Conservation (phyloP, 345 rosid species). For the Eucalyptus microcorys region DNA sequence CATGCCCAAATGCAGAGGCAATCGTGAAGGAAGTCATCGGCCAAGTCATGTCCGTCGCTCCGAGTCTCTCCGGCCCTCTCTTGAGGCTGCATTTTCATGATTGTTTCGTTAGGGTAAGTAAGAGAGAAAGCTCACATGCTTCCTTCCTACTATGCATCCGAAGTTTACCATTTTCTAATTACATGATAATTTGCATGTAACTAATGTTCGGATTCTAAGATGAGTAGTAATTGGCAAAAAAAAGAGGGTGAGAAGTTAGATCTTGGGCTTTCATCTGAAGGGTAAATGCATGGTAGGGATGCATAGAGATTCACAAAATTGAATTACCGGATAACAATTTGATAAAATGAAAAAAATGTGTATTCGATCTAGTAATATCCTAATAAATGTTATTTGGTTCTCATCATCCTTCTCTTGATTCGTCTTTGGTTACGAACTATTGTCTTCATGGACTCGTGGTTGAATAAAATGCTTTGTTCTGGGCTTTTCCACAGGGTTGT, state of each 20-base stretch:
- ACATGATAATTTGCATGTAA: background rate
- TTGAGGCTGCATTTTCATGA: conserved; percentile 77
- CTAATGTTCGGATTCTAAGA: background rate
- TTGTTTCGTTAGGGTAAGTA: conserved; percentile 55
- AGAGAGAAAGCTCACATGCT: too few relatives aligned
- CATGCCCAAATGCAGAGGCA: conserved; percentile 42
- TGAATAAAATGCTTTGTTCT: background rate
- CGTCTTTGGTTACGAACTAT: background rate
- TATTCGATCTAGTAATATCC: too few relatives aligned
- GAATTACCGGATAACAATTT: too few relatives aligned
- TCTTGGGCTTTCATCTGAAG: too few relatives aligned
- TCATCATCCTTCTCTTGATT: background rate
- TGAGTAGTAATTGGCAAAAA: background rate
- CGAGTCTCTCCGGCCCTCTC: conserved; percentile 44
- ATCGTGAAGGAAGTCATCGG: conserved; percentile 13
- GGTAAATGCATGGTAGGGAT: too few relatives aligned
- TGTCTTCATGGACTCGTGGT: background rate
- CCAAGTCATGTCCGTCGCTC: conserved; percentile 17
- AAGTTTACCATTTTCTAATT: background rate
- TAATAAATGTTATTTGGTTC: too few relatives aligned
- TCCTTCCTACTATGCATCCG: background rate
- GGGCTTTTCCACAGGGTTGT: conserved; percentile 40
- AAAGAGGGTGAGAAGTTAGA: too few relatives aligned
- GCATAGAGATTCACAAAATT: too few relatives aligned
- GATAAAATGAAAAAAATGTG: too few relatives aligned